Percentiles rank a stretch among this genome's conserved stretches.
Evolutionary conservation across 2,329 filamentous ascomycete genomes (phyloP).

Genomic region (Neonectria faginata): DNA sequence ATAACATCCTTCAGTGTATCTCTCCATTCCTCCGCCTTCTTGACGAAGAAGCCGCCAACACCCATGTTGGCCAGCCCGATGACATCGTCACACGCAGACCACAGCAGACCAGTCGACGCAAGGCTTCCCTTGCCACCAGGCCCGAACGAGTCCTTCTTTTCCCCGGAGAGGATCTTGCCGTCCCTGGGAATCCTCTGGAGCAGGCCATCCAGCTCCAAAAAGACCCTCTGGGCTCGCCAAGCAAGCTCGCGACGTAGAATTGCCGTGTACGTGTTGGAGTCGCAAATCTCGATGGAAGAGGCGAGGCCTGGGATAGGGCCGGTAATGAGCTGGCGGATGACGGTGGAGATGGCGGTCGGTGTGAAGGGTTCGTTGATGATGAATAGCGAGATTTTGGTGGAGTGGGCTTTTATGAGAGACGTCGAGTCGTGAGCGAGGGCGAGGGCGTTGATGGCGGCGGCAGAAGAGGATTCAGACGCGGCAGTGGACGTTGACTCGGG

Average conservation of each 20-base stretch:
- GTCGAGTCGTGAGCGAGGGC: slow-evolving; percentile 78
- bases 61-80: slow-evolving; percentile 73
- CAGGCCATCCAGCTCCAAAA: slow-evolving; percentile 73
- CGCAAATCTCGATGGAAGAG: slow-evolving; percentile 75
- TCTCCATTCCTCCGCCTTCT: slow-evolving; percentile 78
- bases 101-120: slow-evolving; percentile 80
- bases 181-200: slow-evolving; percentile 70
- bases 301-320: slow-evolving; percentile 81
- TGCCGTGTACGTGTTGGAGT: slow-evolving; percentile 69
- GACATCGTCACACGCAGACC: slow-evolving; percentile 84
- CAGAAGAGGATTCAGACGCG: slow-evolving; percentile 28
- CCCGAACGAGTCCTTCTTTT: slow-evolving; percentile 38
- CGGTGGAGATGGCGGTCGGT: slow-evolving; percentile 76
- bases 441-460: slow-evolving; percentile 65
- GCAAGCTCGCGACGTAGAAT: slow-evolving; percentile 74
- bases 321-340: slow-evolving; percentile 78
- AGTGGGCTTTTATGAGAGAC: slow-evolving; percentile 81
- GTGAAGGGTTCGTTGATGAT: slow-evolving; percentile 90
- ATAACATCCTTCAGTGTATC: slow-evolving; percentile 85
- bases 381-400: slow-evolving; percentile 88
- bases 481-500: neutral
- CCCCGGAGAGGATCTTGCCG: slow-evolving; percentile 61
- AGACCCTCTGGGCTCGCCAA: slow-evolving; percentile 66
- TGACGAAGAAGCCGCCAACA: slow-evolving; percentile 75
- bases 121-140: slow-evolving; percentile 65